phyloP scores from a whole-genome alignment of 2,329 filamentous ascomycete genomes.

The Neofusicoccum sp. region DNA sequence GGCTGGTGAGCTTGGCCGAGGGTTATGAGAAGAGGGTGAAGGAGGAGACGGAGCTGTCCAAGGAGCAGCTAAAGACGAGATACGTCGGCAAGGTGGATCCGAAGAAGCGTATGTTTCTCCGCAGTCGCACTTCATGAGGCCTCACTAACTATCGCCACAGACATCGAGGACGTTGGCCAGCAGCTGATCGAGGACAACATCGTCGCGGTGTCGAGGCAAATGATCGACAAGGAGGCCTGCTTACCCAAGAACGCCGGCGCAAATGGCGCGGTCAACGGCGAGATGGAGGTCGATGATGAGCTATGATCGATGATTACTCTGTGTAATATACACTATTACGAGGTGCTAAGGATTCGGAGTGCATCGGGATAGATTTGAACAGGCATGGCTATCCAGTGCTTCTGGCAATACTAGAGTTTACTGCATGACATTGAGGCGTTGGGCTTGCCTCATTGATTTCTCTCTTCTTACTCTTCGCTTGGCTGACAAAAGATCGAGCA shows the following conservation, averaged over 20 bases:
- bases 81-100: slow-evolving; percentile 99
- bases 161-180: slow-evolving; percentile 94
- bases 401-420: background rate
- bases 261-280: slow-evolving; percentile 34
- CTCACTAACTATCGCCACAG: slow-evolving; percentile 39
- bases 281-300: slow-evolving; percentile 41
- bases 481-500: no score
- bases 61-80: slow-evolving; percentile 97
- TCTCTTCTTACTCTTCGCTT: background rate
- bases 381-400: slow-evolving; percentile 3
- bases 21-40: slow-evolving; percentile 99
- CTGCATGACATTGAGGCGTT: background rate
- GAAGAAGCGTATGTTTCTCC: slow-evolving; percentile 75
- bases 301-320: slow-evolving; percentile 17
- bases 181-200: slow-evolving; percentile 99
- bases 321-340: slow-evolving; percentile 9
- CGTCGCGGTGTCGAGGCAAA: slow-evolving; percentile 94
- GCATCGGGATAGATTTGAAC: slow-evolving; percentile 5
- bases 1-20: slow-evolving; percentile 85
- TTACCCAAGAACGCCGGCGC: slow-evolving; percentile 61
- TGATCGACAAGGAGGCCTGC: slow-evolving; percentile 99
- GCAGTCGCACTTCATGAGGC: background rate
- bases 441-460: background rate
- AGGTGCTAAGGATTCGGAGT: slow-evolving; percentile 1
- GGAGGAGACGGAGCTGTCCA: slow-evolving; percentile 95